Percentiles rank a stretch among this genome's conserved stretches.
phyloP scores from a whole-genome alignment of 2,329 filamentous ascomycete genomes.

The Coniochaeta sp. region DNA sequence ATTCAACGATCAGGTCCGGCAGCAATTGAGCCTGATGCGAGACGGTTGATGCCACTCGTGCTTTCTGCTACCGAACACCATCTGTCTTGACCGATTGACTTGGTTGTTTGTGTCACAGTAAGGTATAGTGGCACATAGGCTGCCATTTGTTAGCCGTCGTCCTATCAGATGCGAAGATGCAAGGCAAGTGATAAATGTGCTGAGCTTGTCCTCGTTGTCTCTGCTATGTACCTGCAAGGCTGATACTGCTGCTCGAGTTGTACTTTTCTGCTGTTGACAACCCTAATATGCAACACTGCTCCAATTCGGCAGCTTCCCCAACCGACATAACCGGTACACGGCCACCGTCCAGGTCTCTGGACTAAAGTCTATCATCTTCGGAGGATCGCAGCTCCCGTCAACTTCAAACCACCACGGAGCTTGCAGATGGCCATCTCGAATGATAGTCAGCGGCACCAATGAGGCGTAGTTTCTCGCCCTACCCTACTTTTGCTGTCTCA shows the following conservation, averaged over 20 bases:
- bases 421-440: background rate
- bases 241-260: background rate
- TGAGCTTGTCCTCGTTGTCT: background rate
- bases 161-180: background rate
- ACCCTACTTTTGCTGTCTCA: background rate
- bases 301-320: background rate
- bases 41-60: background rate
- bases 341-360: too few species aligned
- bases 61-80: background rate
- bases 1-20: background rate
- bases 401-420: background rate
- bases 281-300: background rate
- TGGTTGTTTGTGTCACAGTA: too few species aligned
- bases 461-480: background rate
- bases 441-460: background rate
- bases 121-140: background rate
- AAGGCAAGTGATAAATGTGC: too few species aligned
- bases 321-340: background rate
- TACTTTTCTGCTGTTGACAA: background rate
- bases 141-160: background rate
- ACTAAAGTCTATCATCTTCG: background rate
- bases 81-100: background rate
- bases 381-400: background rate
- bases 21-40: background rate
- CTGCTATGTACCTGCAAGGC: background rate